Conservation (phyloP, 441 rosid genomes). For the Metrosideros polymorpha region DNA sequence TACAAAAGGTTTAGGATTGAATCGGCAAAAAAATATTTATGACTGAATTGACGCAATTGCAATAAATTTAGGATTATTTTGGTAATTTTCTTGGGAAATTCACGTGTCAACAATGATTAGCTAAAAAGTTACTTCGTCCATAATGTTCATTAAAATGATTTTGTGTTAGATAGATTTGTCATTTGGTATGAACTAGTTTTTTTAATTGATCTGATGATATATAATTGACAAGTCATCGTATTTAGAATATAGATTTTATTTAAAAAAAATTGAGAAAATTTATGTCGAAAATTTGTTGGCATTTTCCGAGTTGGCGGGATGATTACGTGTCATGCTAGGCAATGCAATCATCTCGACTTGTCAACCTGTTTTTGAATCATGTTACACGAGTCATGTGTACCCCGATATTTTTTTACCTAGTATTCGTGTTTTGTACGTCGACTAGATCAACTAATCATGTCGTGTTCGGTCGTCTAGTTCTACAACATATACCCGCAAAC, state of each 20-base stretch:
- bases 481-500: not conserved
- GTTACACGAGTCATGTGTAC: not conserved
- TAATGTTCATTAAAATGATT: not conserved
- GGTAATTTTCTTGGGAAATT: too few relatives aligned
- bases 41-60: too few relatives aligned
- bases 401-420: not conserved
- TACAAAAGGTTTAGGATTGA: too few relatives aligned
- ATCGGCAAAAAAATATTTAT: too few relatives aligned
- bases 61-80: too few relatives aligned
- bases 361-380: not conserved
- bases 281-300: not conserved
- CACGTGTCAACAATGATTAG: too few relatives aligned
- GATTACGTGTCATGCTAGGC: not conserved
- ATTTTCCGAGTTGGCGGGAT: not conserved
- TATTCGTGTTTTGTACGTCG: not conserved
- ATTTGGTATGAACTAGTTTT: not conserved
- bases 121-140: not conserved
- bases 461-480: not conserved
- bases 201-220: not conserved
- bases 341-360: not conserved
- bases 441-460: not conserved
- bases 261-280: not conserved
- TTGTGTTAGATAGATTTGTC: not conserved
- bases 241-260: not conserved
- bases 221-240: not conserved